These are phyloP conservation scores for Neurospora intermedia DNA, from an alignment of 495 filamentous ascomycete genomes.

Conservation along the genomic window DNA sequence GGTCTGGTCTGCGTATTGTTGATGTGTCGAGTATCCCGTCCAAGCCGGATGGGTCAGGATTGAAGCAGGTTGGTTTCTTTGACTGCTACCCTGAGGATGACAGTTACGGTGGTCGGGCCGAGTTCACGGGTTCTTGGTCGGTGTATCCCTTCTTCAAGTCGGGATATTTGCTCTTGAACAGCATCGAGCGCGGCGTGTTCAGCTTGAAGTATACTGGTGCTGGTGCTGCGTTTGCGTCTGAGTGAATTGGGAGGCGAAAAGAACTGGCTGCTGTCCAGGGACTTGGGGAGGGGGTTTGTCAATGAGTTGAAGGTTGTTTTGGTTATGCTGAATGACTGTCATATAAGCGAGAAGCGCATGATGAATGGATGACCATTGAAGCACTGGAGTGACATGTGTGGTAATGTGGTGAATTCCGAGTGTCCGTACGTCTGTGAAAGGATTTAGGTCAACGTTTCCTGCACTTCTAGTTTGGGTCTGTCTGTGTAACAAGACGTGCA, in stretches of 20 bases:
- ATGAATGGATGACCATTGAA: too few relatives aligned
- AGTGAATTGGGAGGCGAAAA: neutral
- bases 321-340: neutral
- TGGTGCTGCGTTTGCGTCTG: neutral
- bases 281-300: neutral
- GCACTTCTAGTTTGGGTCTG: too few relatives aligned
- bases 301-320: neutral
- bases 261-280: neutral
- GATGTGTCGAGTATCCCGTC: slow-evolving; percentile 35
- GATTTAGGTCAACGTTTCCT: too few relatives aligned
- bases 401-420: too few relatives aligned
- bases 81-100: slow-evolving; percentile 54
- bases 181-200: slow-evolving; percentile 49
- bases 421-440: too few relatives aligned
- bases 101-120: slow-evolving; percentile 33
- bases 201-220: slow-evolving; percentile 30
- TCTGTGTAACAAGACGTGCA: too few relatives aligned
- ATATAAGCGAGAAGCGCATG: too few relatives aligned
- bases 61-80: slow-evolving; percentile 46
- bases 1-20: slow-evolving; percentile 43
- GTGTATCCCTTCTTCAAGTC: slow-evolving; percentile 47
- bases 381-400: too few relatives aligned
- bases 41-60: slow-evolving; percentile 39
- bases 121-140: slow-evolving; percentile 50
- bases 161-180: slow-evolving; percentile 48